Conservation (phyloP, 805 yeast genomes). For the Zygosaccharomyces siamensis region DNA sequence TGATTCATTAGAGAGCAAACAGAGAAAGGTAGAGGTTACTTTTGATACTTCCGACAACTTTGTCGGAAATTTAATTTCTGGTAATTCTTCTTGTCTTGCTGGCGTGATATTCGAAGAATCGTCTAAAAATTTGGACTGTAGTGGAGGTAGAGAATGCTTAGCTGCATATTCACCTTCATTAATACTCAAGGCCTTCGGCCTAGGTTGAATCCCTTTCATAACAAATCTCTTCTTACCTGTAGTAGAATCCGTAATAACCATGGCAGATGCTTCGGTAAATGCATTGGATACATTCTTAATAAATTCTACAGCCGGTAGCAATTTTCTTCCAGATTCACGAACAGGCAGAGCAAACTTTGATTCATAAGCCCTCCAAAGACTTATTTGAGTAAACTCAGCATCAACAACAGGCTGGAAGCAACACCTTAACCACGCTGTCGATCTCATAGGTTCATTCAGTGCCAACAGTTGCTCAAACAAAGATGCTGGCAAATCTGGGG, state of each 20-base stretch:
- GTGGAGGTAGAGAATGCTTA: slow-evolving; percentile 13
- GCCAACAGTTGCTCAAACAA: slow-evolving; percentile 56
- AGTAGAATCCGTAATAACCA: slow-evolving; percentile 69
- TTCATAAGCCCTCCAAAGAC: slow-evolving; percentile 94
- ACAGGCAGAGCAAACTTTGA: slow-evolving; percentile 66
- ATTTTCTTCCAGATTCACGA: slow-evolving; percentile 47
- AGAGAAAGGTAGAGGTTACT: slow-evolving; percentile 31
- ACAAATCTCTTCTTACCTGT: slow-evolving; percentile 75
- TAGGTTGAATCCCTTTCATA: slow-evolving; percentile 90
- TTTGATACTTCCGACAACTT: slow-evolving; percentile 32
- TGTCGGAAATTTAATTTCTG: slow-evolving; percentile 28
- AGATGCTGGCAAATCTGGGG: slow-evolving; percentile 55
- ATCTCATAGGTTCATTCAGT: slow-evolving; percentile 81
- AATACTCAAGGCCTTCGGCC: slow-evolving; percentile 51
- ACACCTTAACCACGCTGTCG: slow-evolving; percentile 91
- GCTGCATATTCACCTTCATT: slow-evolving; percentile 45
- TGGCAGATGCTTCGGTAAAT: slow-evolving; percentile 83
- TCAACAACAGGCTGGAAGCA: slow-evolving; percentile 73
- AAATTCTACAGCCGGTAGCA: slow-evolving; percentile 93
- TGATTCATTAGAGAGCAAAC: slow-evolving; percentile 32
- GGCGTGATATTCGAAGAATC: slow-evolving; percentile 18
- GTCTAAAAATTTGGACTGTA: slow-evolving; percentile 21
- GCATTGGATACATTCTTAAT: slow-evolving; percentile 90
- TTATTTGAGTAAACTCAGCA: slow-evolving; percentile 91
- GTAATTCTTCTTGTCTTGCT: slow-evolving; percentile 26